phyloP scores from a whole-genome alignment of 208 protist genomes.

The Acanthamoeba healyi region DNA sequence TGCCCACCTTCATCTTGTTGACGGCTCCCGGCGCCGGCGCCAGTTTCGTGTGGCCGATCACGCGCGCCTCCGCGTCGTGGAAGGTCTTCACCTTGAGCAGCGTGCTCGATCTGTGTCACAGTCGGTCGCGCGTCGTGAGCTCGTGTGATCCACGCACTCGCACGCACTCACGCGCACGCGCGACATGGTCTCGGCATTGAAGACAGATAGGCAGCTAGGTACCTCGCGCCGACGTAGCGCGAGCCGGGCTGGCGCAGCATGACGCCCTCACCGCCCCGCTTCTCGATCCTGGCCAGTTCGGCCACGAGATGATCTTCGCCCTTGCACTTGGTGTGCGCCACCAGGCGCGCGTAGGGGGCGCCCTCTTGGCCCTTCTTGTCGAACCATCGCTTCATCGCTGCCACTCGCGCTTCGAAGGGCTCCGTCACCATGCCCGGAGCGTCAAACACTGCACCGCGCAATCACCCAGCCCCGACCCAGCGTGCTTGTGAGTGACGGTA shows the following conservation, averaged over 20 bases:
- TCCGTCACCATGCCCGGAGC: conserved; percentile 69
- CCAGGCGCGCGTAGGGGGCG: not conserved
- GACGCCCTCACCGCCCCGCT: conserved; percentile 86
- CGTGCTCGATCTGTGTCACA: conserved; percentile 33
- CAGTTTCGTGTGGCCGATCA: conserved; percentile 81
- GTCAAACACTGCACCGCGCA: conserved; percentile 80
- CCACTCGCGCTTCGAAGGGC: conserved; percentile 80
- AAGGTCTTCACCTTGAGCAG: conserved; percentile 87
- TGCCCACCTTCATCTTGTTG: conserved; percentile 79
- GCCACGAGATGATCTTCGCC: conserved; percentile 73
- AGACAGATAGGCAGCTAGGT: too few species aligned
- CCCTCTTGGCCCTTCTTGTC: not conserved
- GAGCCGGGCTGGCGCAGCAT: conserved; percentile 87
- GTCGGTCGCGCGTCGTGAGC: too few species aligned
- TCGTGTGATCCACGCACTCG: too few species aligned
- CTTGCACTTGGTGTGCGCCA: conserved; percentile 79
- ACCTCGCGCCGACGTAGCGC: conserved; percentile 77
- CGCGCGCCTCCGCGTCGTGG: conserved; percentile 84
- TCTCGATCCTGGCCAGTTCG: conserved; percentile 77
- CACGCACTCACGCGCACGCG: too few species aligned
- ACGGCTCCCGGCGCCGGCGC: conserved; percentile 84
- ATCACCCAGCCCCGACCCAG: too few species aligned
- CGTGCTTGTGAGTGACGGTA: not conserved
- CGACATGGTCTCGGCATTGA: too few species aligned
- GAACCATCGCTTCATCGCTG: conserved; percentile 68